A percentile compares a stretch with the other conserved stretches of the same genome.
phyloP scores from a whole-genome alignment of 225 moss, liverwort and hornwort species.

The Sphagnum contortum region DNA sequence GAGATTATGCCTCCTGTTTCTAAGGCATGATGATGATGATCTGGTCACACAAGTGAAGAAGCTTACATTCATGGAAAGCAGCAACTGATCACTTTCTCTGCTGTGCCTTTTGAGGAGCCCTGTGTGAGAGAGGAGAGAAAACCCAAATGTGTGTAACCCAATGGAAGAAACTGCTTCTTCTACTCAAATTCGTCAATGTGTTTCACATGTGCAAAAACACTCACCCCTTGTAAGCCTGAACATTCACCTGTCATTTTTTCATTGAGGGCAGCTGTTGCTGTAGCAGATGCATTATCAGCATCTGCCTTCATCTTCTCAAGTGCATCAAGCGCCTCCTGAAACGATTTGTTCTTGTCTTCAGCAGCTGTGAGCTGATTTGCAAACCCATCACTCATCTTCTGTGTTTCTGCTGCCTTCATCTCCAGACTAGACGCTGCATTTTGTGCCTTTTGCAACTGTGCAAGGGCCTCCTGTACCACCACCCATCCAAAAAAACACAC shows the following conservation, averaged over 20 bases:
- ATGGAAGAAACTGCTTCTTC: no score
- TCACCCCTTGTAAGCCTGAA: no score
- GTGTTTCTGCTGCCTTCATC: neutral
- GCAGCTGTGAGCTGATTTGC: constrained; percentile 3
- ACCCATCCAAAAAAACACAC: no score
- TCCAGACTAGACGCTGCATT: neutral
- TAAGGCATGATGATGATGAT: neutral
- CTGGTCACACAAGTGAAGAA: no score
- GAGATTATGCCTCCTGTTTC: constrained; percentile 9
- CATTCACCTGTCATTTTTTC: constrained; percentile 4
- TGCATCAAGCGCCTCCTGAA: constrained; percentile 1
- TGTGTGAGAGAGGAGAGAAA: no score
- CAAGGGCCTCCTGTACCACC: constrained; percentile 1
- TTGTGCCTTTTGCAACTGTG: constrained; percentile 4
- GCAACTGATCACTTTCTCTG: no score
- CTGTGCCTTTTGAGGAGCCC: no score
- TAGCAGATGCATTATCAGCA: neutral
- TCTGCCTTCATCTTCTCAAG: neutral
- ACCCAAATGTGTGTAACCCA: no score
- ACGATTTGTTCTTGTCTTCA: neutral
- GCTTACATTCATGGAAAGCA: no score
- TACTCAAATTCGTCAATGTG: no score
- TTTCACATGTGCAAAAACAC: no score
- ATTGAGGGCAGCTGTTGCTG: constrained; percentile 3
- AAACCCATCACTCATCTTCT: neutral